Percentiles rank a stretch among this genome's conserved stretches.
These are phyloP conservation scores for Penicillium subrubescens DNA, from an alignment of 495 filamentous ascomycete species.

Conservation along the genomic window DNA sequence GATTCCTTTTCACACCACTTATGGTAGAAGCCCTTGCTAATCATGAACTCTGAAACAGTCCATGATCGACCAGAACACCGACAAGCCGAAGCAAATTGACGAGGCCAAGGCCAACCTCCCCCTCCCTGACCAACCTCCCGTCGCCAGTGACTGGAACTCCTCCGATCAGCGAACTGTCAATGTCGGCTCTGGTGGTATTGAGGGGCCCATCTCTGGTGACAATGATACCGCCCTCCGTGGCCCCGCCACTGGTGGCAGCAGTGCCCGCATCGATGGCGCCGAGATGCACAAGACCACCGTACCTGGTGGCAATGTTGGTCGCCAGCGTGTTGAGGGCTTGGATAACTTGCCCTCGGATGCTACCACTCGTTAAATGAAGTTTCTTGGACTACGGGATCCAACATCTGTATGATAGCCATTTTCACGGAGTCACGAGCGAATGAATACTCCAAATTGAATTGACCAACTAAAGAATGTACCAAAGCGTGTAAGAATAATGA, in stretches of 20 bases:
- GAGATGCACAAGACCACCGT: slow-evolving; percentile 43
- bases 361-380: slow-evolving; percentile 26
- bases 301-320: slow-evolving; percentile 48
- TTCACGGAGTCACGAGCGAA: slow-evolving; percentile 21
- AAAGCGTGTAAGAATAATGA: background rate
- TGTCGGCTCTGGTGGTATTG: slow-evolving; percentile 61
- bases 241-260: slow-evolving; percentile 63
- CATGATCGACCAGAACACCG: slow-evolving; percentile 45
- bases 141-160: slow-evolving; percentile 74
- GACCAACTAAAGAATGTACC: background rate
- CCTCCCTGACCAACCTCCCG: slow-evolving; percentile 75
- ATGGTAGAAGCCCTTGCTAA: background rate
- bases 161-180: slow-evolving; percentile 67
- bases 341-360: slow-evolving; percentile 56
- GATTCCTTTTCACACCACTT: background rate
- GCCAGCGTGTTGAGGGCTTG: slow-evolving; percentile 56
- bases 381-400: slow-evolving; percentile 17
- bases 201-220: slow-evolving; percentile 57
- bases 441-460: slow-evolving; percentile 10
- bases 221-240: slow-evolving; percentile 58
- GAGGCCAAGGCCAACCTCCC: slow-evolving; percentile 70
- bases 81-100: slow-evolving; percentile 66
- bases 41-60: slow-evolving; percentile 36
- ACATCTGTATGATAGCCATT: slow-evolving; percentile 9
- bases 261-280: slow-evolving; percentile 51